Conservation (phyloP, 495 filamentous ascomycete species). For the Penicillium manginii region DNA sequence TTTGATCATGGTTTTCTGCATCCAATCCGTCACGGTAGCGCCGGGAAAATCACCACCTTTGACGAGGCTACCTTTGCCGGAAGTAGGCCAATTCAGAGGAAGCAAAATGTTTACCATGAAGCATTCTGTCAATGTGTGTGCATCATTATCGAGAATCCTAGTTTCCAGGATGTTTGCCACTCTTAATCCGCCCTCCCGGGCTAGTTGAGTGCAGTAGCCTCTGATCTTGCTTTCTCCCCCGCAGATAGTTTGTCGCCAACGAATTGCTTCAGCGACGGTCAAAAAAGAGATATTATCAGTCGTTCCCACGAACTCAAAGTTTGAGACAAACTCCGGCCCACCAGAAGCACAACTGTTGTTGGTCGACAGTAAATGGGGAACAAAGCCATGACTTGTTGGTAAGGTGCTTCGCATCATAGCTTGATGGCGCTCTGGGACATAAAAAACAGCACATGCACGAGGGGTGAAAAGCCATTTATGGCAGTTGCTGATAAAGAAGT, state of each 20-base stretch:
- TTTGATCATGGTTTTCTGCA: conserved; percentile 53
- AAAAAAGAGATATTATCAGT: conserved; percentile 66
- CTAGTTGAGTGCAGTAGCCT: conserved; percentile 56
- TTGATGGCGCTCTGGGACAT: conserved; percentile 75
- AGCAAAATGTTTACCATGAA: conserved; percentile 67
- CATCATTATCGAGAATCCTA: conserved; percentile 49
- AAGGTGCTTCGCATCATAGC: conserved; percentile 68
- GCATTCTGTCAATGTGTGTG: conserved; percentile 36
- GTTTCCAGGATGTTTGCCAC: conserved; percentile 67
- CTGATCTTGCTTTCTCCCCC: conserved; percentile 71
- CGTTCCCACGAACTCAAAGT: conserved; percentile 76
- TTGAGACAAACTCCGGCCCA: conserved; percentile 52
- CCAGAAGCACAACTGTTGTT: neutral
- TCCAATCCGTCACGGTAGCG: conserved; percentile 51
- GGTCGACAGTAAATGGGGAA: conserved; percentile 26
- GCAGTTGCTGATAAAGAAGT: conserved; percentile 77
- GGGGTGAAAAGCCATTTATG: conserved; percentile 87
- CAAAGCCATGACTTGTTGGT: conserved; percentile 60
- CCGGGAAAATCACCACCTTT: conserved; percentile 25
- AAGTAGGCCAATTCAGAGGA: conserved; percentile 51
- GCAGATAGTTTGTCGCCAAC: conserved; percentile 61
- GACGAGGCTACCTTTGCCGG: conserved; percentile 29
- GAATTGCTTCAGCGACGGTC: conserved; percentile 65
- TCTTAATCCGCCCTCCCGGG: conserved; percentile 53
- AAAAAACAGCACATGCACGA: conserved; percentile 72